Conservation (phyloP, 1,284 basidiomycete genomes). For the Heterobasidion occidentale region DNA sequence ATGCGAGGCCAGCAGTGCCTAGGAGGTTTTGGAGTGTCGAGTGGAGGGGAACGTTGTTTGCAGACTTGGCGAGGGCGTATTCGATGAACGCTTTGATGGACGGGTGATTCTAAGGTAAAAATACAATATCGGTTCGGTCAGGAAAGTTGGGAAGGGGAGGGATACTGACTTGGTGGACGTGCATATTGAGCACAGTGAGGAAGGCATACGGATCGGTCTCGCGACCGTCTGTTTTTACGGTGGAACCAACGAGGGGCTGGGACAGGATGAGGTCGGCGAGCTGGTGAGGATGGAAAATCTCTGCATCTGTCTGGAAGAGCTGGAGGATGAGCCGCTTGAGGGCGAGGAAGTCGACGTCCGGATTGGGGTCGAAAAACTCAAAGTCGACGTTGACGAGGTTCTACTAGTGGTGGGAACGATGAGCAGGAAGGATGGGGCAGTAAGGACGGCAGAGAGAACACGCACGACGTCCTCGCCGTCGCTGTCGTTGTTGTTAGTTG, state of each 20-base stretch:
- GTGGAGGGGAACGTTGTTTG: conserved; percentile 41
- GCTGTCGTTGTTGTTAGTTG: conserved; percentile 15
- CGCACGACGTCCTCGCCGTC: conserved; percentile 21
- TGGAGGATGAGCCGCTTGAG: conserved; percentile 77
- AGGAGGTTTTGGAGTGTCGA: conserved; percentile 45
- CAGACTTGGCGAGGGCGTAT: conserved; percentile 40
- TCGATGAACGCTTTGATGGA: conserved; percentile 65
- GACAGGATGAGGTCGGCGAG: conserved; percentile 73
- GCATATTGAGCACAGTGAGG: conserved; percentile 77
- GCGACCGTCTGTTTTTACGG: conserved; percentile 85
- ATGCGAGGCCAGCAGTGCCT: conserved; percentile 25
- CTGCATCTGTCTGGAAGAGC: conserved; percentile 78
- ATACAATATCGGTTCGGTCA: no score
- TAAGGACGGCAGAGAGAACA: not conserved
- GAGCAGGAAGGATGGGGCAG: not conserved
- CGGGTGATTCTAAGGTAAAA: conserved; percentile 48
- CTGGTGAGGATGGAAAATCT: conserved; percentile 59
- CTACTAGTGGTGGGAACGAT: conserved; percentile 25
- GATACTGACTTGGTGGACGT: conserved; percentile 57
- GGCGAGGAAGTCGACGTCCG: conserved; percentile 78
- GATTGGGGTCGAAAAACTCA: conserved; percentile 85
- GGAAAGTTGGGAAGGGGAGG: not conserved
- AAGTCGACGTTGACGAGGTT: conserved; percentile 81
- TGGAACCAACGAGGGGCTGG: conserved; percentile 76
- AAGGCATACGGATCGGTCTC: conserved; percentile 86